Percentiles rank a stretch among this genome's conserved stretches.
phyloP scores from a whole-genome alignment of 2,329 filamentous ascomycete genomes.

The Arthrocladium fulminans region DNA sequence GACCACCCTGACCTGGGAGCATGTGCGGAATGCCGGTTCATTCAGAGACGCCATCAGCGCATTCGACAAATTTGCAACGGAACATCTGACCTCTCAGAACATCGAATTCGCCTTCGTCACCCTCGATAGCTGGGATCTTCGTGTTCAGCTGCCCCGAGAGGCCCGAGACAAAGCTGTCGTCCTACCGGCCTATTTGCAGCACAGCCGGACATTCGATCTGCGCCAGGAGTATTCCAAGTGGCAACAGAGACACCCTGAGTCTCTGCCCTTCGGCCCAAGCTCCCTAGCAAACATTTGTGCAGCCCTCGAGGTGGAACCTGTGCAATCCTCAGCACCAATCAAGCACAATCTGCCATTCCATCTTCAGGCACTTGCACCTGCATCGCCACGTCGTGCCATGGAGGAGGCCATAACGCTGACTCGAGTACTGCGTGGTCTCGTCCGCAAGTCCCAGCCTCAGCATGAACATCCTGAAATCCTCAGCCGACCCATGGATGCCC shows the following conservation, averaged over 20 bases:
- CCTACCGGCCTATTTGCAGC: slow-evolving; percentile 90
- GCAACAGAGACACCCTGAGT: slow-evolving; percentile 97
- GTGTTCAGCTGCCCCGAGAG: slow-evolving; percentile 93
- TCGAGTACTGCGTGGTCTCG: slow-evolving; percentile 81
- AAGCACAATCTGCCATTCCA: slow-evolving; percentile 99
- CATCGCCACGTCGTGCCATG: slow-evolving; percentile 91
- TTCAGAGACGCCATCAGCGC: slow-evolving; percentile 95
- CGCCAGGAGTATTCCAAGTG: slow-evolving; percentile 96
- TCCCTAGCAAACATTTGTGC: slow-evolving; percentile 97
- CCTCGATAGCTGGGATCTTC: slow-evolving; percentile 94
- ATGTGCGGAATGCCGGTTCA: slow-evolving; percentile 92
- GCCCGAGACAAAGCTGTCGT: slow-evolving; percentile 97
- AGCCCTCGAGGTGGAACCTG: slow-evolving; percentile 92
- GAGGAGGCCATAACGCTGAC: slow-evolving; percentile 94
- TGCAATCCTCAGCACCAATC: slow-evolving; percentile 94
- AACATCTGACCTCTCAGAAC: slow-evolving; percentile 83
- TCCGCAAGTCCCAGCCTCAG: slow-evolving; percentile 89
- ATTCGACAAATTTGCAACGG: slow-evolving; percentile 86
- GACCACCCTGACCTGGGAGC: slow-evolving; percentile 97
- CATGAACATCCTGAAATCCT: slow-evolving; percentile 93
- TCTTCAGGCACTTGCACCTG: slow-evolving; percentile 87
- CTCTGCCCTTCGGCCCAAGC: slow-evolving; percentile 88
- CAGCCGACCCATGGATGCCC: slow-evolving; percentile 89
- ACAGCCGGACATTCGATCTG: slow-evolving; percentile 93
- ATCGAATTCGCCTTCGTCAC: slow-evolving; percentile 98